Conservation (phyloP, 805 yeast genomes). For the Schizosaccharomyces osmophilus region DNA sequence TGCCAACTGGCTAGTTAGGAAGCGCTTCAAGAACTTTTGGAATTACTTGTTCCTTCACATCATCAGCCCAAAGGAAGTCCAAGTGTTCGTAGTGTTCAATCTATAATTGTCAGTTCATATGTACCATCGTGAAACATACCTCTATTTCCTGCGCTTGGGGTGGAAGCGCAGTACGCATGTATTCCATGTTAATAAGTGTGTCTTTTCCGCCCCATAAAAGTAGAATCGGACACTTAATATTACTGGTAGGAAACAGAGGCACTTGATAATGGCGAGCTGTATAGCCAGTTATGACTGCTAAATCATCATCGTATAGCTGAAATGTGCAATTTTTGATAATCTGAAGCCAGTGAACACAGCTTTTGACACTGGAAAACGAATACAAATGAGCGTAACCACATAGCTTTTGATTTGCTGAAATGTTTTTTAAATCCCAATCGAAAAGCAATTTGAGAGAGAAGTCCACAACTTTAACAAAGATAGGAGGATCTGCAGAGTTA, state of each 20-base stretch:
- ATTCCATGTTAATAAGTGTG: conserved; percentile 64
- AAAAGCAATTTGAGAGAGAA: conserved; percentile 40
- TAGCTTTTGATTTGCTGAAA: conserved; percentile 45
- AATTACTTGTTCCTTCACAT: conserved; percentile 27
- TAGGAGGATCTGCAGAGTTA: conserved; percentile 28
- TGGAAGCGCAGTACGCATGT: conserved; percentile 49
- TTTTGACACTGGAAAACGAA: conserved; percentile 75
- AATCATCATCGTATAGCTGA: conserved; percentile 66
- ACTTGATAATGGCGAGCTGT: conserved; percentile 21
- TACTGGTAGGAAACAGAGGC: conserved; percentile 39
- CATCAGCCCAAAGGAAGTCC: conserved; percentile 71
- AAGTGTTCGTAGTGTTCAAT: conserved; percentile 62
- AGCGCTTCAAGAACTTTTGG: conserved; percentile 8
- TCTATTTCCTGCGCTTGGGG: conserved; percentile 5
- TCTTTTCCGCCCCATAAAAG: conserved; percentile 60
- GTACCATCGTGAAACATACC: background rate
- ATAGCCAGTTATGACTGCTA: conserved; percentile 11
- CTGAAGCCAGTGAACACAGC: conserved; percentile 91
- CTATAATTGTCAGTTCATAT: conserved; percentile 20
- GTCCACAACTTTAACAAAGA: conserved; percentile 52
- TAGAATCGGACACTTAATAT: conserved; percentile 46
- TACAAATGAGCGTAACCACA: conserved; percentile 70
- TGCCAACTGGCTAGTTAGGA: background rate
- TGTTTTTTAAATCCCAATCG: conserved; percentile 57
- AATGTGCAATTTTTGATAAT: conserved; percentile 53